Base-by-base conservation (phyloP, 768 basidiomycete species). In the Cystobasidium tubakii region DNA sequence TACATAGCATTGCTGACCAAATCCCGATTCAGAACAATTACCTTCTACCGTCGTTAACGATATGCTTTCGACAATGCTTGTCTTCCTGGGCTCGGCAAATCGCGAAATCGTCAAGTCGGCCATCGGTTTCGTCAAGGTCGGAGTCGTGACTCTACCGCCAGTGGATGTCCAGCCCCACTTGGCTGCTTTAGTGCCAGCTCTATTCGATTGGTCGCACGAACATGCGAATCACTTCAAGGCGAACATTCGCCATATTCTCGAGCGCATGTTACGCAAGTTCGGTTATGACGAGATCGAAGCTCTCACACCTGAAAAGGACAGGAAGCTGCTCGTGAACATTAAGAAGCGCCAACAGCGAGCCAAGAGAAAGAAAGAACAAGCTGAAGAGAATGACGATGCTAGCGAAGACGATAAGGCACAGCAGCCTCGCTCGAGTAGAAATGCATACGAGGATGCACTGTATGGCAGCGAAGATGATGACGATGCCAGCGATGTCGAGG, bases 211-310 rank as follows among this genome's bases (percentile, higher is more conserved):
- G 92, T 91, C 92, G 4, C 92, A 96, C 79, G 94, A 97, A 79
- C 95, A 98, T 82, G 95, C 95, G 81, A 98, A 98, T 79, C 96
- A 97, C 80, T 98, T 99, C 87, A 98, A 98, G 81, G 84, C 86
- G 63, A 97, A 97, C 83, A 92, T 96, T 27, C 88, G 92, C 54
- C 94, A 98, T 81, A 93, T 98, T 76, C 94, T 98, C 78, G 95
- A 98, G 83, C 87, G 95, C 60, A 88, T 97, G 86, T 85, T 98
- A 76, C 84, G 95, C 75, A 86, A 92, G 75, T 96, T 96, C 79
- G 89, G 88, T 0, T 96, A 87, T 85, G 88, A 93, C 46, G 89
- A 89, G 54, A 87, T 99, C 0, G 82, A 82, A 72, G 77, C 77
- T 84, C 86, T 39, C 88, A 86, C 78, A 86, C 89, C 89, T 65